Conservation (phyloP, 352 stramenopile species). For the Achlya hypogyna region DNA sequence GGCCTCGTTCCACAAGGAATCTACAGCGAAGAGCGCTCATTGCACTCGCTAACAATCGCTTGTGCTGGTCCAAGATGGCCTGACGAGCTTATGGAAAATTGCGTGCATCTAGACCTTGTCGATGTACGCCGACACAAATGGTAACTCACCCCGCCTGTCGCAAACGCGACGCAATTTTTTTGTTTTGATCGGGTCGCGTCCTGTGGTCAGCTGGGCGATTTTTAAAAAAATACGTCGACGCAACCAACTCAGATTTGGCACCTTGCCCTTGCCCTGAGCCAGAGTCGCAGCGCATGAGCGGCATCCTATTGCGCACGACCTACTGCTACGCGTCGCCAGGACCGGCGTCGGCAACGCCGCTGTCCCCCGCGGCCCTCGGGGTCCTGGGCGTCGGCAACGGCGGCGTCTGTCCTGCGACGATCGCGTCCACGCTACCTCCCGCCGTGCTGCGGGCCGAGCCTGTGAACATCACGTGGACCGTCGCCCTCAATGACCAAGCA, state of each 20-base stretch:
- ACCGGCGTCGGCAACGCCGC: neutral
- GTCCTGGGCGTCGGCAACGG: constrained; percentile 1
- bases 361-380: neutral
- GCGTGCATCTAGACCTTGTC: no score
- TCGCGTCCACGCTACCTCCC: neutral
- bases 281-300: neutral
- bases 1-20: no score
- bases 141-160: neutral
- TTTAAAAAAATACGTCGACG: no score
- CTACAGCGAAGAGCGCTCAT: no score
- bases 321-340: constrained; percentile 16
- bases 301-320: neutral
- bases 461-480: neutral
- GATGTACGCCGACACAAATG: neutral
- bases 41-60: no score
- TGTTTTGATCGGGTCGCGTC: neutral
- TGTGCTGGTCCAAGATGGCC: no score
- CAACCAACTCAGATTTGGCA: neutral
- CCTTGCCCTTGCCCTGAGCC: neutral
- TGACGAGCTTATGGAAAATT: no score
- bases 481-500: neutral
- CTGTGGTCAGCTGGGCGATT: no score
- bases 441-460: neutral
- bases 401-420: constrained; percentile 1
- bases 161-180: neutral